Conservation (phyloP, 805 yeast genomes). For the Saccharomycopsis javanensis region DNA sequence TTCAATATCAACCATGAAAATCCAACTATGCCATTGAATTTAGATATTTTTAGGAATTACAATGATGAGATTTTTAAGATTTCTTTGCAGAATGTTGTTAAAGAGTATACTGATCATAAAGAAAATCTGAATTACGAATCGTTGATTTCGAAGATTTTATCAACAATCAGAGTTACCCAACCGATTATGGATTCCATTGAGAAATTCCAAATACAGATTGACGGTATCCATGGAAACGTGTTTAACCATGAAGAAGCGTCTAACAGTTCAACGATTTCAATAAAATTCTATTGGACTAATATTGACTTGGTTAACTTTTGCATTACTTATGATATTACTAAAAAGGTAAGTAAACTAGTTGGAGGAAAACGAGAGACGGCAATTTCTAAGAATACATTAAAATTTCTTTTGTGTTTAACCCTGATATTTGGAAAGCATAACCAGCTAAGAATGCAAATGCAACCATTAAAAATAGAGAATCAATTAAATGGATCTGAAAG, state of each 20-base stretch:
- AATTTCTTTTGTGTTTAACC: not conserved
- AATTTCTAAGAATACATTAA: slow-evolving; percentile 6
- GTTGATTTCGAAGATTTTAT: not conserved
- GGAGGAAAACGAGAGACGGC: slow-evolving; percentile 4
- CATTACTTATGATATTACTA: slow-evolving; percentile 13
- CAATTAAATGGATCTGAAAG: slow-evolving; percentile 11
- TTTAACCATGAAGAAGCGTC: not conserved
- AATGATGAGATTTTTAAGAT: not conserved
- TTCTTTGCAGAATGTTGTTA: not conserved
- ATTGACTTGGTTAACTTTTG: slow-evolving; percentile 7
- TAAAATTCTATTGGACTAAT: slow-evolving; percentile 12
- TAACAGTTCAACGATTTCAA: not conserved
- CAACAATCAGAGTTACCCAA: slow-evolving; percentile 6
- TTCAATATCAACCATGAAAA: slow-evolving; percentile 3
- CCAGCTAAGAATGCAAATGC: slow-evolving; percentile 5
- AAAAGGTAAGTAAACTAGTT: not conserved
- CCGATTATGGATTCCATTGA: slow-evolving; percentile 6
- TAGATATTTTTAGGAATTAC: not conserved
- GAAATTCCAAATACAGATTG: not conserved
- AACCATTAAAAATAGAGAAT: slow-evolving; percentile 16
- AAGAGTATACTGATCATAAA: not conserved
- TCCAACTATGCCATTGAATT: not conserved
- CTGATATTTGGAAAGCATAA: not conserved
- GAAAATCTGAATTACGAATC: not conserved
- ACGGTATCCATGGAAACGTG: not conserved